Conservation (phyloP, 2,329 filamentous ascomycete species). For the Tolypocladium tundrense region DNA sequence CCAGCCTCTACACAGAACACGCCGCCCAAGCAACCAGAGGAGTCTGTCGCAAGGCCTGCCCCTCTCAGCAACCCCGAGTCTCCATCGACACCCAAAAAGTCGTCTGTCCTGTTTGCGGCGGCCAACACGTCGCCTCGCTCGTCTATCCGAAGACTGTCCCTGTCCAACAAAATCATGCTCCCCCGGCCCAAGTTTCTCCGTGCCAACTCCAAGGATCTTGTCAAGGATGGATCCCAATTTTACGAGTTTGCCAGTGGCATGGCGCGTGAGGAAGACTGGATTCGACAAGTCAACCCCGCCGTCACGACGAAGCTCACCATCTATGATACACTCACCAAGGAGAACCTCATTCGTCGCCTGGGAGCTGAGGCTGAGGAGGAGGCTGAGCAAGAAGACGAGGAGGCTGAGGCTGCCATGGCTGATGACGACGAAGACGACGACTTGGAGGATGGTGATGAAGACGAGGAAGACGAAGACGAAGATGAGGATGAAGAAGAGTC, state of each 20-base stretch:
- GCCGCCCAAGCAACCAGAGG: slow-evolving; percentile 16
- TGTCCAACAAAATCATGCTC: slow-evolving; percentile 12
- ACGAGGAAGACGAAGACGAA: slow-evolving; percentile 31
- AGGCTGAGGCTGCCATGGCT: slow-evolving; percentile 30
- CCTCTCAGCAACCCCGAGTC: slow-evolving; percentile 12
- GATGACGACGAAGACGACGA: slow-evolving; percentile 37
- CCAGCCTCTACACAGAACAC: slow-evolving; percentile 32
- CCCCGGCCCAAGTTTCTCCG: slow-evolving; percentile 36
- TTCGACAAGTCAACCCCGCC: slow-evolving; percentile 55
- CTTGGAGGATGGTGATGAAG: slow-evolving; percentile 41
- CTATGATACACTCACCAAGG: slow-evolving; percentile 79
- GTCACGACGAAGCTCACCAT: slow-evolving; percentile 69
- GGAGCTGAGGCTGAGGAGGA: slow-evolving; percentile 89
- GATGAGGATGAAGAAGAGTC: slow-evolving; percentile 46
- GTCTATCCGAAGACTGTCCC: slow-evolving; percentile 8
- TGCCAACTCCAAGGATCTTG: slow-evolving; percentile 38
- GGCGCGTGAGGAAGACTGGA: slow-evolving; percentile 84
- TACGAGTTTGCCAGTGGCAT: slow-evolving; percentile 86
- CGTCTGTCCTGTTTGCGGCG: slow-evolving; percentile 11
- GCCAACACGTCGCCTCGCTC: slow-evolving; percentile 13
- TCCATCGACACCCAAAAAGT: slow-evolving; percentile 21
- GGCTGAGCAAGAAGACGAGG: slow-evolving; percentile 63
- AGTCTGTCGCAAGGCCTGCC: slow-evolving; percentile 3
- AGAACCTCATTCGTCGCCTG: slow-evolving; percentile 76
- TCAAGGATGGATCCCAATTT: slow-evolving; percentile 54